phyloP scores from a whole-genome alignment of 2,329 filamentous ascomycete species.

The Taxawa tesnikishii region DNA sequence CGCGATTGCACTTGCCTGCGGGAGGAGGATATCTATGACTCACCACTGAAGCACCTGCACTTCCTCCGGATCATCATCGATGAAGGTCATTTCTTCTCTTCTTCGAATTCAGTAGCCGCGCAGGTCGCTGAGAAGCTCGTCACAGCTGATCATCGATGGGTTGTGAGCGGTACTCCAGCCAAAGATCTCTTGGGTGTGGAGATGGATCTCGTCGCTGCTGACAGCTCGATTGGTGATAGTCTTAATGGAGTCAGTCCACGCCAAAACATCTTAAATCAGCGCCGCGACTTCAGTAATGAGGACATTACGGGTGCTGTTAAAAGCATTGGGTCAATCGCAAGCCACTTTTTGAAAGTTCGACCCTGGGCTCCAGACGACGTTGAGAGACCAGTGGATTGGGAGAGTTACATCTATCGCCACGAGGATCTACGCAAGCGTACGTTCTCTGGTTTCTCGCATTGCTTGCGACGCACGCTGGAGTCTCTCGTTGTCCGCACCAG shows the following conservation, averaged over 20 bases:
- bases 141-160: conserved; percentile 62
- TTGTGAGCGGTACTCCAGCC: conserved; percentile 83
- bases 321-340: conserved; percentile 53
- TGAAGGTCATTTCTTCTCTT: conserved; percentile 77
- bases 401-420: conserved; percentile 51
- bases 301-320: conserved; percentile 36
- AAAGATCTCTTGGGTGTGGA: conserved; percentile 70
- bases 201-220: conserved; percentile 37
- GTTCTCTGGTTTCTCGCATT: conserved; percentile 39
- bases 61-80: conserved; percentile 87
- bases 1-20: conserved; percentile 33
- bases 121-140: conserved; percentile 41
- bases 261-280: conserved; percentile 21
- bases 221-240: conserved; percentile 7
- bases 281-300: conserved; percentile 25
- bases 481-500: conserved; percentile 72
- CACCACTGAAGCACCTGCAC: conserved; percentile 57
- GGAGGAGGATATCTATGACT: conserved; percentile 35
- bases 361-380: conserved; percentile 53
- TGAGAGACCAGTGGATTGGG: conserved; percentile 57
- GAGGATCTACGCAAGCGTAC: conserved; percentile 39
- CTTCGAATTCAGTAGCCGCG: conserved; percentile 48
- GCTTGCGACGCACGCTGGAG: conserved; percentile 58
- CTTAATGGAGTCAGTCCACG: conserved; percentile 7
- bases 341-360: conserved; percentile 58